A percentile compares a stretch with the other conserved stretches of the same genome.
Evolutionary conservation across 108 stramenopile genomes (phyloP).

Genomic region (Pseudonitzschia multistriata): DNA sequence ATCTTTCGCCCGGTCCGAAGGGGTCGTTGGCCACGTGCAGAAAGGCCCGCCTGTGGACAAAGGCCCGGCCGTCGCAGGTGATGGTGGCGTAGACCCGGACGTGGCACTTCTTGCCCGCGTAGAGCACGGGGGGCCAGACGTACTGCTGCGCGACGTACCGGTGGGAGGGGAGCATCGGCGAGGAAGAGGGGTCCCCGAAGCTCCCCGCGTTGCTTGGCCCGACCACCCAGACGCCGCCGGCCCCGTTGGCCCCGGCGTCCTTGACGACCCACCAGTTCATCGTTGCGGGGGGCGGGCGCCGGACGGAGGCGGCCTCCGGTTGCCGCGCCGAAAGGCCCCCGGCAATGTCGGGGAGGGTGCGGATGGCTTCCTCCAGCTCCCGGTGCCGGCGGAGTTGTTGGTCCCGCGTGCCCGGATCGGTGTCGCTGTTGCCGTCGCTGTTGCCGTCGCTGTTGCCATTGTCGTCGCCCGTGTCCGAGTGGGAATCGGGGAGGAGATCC

Average conservation of each 20-base stretch:
- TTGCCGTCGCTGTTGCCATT: neutral
- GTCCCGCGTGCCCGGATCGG: neutral
- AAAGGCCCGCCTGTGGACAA: conserved; percentile 69
- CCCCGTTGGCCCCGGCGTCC: conserved; percentile 78
- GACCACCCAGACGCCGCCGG: conserved; percentile 83
- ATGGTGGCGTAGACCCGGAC: conserved; percentile 77
- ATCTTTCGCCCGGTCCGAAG: too few relatives aligned
- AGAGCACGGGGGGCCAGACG: conserved; percentile 77
- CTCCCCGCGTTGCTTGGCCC: conserved; percentile 41
- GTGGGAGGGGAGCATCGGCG: conserved; percentile 46
- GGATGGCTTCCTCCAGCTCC: conserved; percentile 9
- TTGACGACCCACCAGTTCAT: conserved; percentile 78
- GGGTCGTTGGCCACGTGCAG: conserved; percentile 83
- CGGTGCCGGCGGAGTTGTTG: neutral
- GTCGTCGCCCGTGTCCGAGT: neutral
- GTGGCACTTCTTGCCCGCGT: conserved; percentile 68
- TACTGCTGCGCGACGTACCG: conserved; percentile 76
- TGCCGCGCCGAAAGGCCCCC: neutral
- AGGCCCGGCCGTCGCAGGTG: conserved; percentile 67
- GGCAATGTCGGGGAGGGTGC: conserved; percentile 39
- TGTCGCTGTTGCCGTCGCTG: neutral
- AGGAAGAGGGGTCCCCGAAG: conserved; percentile 19
- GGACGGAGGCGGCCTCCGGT: neutral
- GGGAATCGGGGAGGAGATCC: neutral
- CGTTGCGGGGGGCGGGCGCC: conserved; percentile 16